Evolutionary conservation across 768 basidiomycete genomes (phyloP).

Genomic region (Artomyces pyxidatus): DNA sequence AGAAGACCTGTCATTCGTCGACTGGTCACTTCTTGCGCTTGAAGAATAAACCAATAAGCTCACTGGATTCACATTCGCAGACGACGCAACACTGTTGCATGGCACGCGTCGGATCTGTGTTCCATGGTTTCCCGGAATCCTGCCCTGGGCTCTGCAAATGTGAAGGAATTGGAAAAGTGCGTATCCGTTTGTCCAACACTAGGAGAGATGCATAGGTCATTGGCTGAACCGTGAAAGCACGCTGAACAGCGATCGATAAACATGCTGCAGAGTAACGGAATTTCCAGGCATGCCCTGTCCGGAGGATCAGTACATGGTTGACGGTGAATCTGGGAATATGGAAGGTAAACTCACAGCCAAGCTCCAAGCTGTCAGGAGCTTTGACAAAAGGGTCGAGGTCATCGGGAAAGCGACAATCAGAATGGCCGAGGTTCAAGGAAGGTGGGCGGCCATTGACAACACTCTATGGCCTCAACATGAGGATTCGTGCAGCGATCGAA

Average conservation of each 20-base stretch:
- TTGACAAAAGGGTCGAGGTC: constrained; percentile 29
- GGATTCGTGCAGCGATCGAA: constrained; percentile 31
- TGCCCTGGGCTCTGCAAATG: constrained; percentile 34
- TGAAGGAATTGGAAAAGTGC: constrained; percentile 39
- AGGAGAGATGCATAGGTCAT: constrained; percentile 38
- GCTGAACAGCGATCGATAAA: constrained; percentile 34
- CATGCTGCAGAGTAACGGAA: constrained; percentile 37
- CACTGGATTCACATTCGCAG: constrained; percentile 39
- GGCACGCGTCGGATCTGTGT: constrained; percentile 28
- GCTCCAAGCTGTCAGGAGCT: constrained; percentile 28
- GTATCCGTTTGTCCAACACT: constrained; percentile 42
- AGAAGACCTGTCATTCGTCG: constrained; percentile 13
- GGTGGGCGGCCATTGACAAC: constrained; percentile 45
- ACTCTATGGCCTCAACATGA: constrained; percentile 23
- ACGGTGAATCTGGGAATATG: neutral
- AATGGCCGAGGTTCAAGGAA: constrained; percentile 35
- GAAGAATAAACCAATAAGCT: constrained; percentile 17
- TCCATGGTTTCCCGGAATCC: constrained; percentile 31
- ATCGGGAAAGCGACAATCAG: constrained; percentile 45
- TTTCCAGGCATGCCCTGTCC: constrained; percentile 30
- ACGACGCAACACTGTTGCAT: constrained; percentile 38
- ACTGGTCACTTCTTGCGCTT: constrained; percentile 6
- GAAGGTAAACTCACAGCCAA: constrained; percentile 31
- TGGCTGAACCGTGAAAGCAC: constrained; percentile 31
- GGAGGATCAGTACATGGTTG: neutral